A percentile compares a stretch with the other conserved stretches of the same genome.
These are phyloP conservation scores for Zanthoxylum bungeanum DNA, from an alignment of 345 rosid species.

Conservation along the genomic window DNA sequence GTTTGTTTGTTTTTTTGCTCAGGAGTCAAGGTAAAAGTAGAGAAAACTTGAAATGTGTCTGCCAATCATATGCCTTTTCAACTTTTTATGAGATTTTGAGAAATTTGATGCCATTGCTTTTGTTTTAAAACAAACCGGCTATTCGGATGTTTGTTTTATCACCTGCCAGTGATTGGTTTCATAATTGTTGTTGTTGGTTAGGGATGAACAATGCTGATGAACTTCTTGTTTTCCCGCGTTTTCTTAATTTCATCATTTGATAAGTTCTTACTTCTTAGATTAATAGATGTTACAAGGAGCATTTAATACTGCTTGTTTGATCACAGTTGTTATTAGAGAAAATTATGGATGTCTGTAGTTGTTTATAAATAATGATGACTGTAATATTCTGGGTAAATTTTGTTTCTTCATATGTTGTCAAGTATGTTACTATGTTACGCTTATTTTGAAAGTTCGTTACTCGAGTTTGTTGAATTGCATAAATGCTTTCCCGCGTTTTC, in stretches of 20 bases:
- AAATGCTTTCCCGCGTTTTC: too few species aligned
- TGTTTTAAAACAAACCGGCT: constrained; percentile 4
- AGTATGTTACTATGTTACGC: constrained; percentile 9
- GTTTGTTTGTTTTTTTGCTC: constrained; percentile 16
- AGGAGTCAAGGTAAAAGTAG: constrained; percentile 4
- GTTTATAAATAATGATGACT: neutral
- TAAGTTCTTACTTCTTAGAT: constrained; percentile 9
- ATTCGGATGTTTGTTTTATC: constrained; percentile 4
- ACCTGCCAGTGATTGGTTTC: neutral
- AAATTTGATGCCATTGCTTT: neutral
- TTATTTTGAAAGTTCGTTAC: constrained; percentile 15
- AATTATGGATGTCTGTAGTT: neutral
- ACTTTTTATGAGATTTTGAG: neutral
- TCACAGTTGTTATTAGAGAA: neutral
- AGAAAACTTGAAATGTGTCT: neutral
- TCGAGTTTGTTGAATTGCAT: constrained; percentile 5
- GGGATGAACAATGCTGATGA: constrained; percentile 2
- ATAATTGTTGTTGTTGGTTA: constrained; percentile 9
- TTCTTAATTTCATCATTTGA: neutral
- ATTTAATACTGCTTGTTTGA: neutral
- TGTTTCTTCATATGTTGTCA: neutral
- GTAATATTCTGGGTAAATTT: neutral
- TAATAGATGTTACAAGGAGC: neutral
- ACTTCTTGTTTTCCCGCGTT: neutral
- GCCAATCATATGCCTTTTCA: neutral